Conservation (phyloP, 225 moss, liverwort and hornwort genomes). For the Polytrichum commune region DNA sequence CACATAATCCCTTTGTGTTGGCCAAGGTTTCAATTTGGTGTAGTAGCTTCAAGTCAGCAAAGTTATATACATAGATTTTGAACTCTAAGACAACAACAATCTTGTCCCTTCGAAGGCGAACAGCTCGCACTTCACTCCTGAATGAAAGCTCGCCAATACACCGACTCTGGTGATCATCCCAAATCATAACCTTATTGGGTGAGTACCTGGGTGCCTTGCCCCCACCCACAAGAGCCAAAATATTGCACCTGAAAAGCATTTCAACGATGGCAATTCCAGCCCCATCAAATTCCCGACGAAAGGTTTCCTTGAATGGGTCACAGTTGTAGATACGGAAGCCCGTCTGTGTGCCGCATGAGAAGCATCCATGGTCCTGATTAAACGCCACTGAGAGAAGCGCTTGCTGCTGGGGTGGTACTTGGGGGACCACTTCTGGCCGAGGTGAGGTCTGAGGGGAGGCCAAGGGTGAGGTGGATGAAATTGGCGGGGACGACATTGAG, state of each 20-base stretch:
- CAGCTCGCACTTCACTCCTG: slow-evolving; percentile 72
- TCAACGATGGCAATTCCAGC: slow-evolving; percentile 61
- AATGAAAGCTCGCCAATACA: slow-evolving; percentile 83
- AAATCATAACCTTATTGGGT: slow-evolving; percentile 85
- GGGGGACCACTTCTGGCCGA: slow-evolving; percentile 29
- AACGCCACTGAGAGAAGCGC: slow-evolving; percentile 56
- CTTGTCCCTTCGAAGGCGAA: slow-evolving; percentile 65
- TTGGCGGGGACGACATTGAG: slow-evolving; percentile 39
- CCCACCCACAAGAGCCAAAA: slow-evolving; percentile 79
- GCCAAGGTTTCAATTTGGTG: slow-evolving; percentile 76
- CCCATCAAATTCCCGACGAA: slow-evolving; percentile 56
- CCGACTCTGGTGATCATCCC: slow-evolving; percentile 83
- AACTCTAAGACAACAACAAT: slow-evolving; percentile 74
- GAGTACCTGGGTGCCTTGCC: slow-evolving; percentile 70
- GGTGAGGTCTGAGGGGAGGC: slow-evolving; percentile 44
- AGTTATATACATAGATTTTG: slow-evolving; percentile 82
- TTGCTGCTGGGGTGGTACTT: slow-evolving; percentile 34
- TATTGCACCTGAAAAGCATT: slow-evolving; percentile 81
- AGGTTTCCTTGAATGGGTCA: slow-evolving; percentile 65
- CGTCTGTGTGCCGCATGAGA: slow-evolving; percentile 64
- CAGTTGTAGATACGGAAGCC: slow-evolving; percentile 71
- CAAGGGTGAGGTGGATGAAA: slow-evolving; percentile 34
- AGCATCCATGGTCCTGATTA: slow-evolving; percentile 72
- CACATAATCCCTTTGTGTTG: slow-evolving; percentile 73
- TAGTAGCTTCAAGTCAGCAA: slow-evolving; percentile 71